Conservation (phyloP, 2,329 filamentous ascomycete species). For the Aspergillus ustus region DNA sequence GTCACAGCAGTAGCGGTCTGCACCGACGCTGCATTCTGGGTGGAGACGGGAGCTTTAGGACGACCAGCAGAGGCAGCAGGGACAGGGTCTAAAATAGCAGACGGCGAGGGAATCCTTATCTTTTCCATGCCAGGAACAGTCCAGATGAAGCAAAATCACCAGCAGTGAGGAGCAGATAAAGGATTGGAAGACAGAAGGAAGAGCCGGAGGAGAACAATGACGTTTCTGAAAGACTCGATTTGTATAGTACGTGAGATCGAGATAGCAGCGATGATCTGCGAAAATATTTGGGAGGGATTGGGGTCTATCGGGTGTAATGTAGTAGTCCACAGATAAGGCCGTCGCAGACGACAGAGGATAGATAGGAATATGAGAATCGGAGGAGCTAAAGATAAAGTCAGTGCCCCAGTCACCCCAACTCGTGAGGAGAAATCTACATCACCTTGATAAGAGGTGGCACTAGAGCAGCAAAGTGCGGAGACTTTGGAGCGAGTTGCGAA, state of each 20-base stretch:
- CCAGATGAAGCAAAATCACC: conserved; percentile 20
- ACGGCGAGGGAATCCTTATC: conserved; percentile 64
- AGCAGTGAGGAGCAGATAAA: not conserved
- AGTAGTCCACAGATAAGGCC: conserved; percentile 23
- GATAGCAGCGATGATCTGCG: conserved; percentile 1
- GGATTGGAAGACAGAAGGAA: not conserved
- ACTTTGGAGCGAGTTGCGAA: conserved; percentile 28
- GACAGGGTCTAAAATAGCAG: conserved; percentile 54
- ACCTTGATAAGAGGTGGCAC: conserved; percentile 27
- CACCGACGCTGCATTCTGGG: conserved; percentile 25
- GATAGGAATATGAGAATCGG: conserved; percentile 19
- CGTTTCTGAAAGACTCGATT: not conserved
- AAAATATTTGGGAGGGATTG: conserved; percentile 1
- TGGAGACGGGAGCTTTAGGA: conserved; percentile 34
- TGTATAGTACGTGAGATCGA: conserved; percentile 3
- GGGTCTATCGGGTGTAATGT: conserved; percentile 5
- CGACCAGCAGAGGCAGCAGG: conserved; percentile 29
- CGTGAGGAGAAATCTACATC: conserved; percentile 30
- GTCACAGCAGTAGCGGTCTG: conserved; percentile 12
- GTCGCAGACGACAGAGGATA: conserved; percentile 16
- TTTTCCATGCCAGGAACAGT: conserved; percentile 56
- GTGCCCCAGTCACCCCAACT: conserved; percentile 18
- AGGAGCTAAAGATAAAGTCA: conserved; percentile 28
- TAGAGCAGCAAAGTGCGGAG: conserved; percentile 29
- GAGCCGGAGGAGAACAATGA: not conserved